These are phyloP conservation scores for Zygnema cylindricum DNA, from an alignment of 139 green algal genomes.

Conservation along the genomic window DNA sequence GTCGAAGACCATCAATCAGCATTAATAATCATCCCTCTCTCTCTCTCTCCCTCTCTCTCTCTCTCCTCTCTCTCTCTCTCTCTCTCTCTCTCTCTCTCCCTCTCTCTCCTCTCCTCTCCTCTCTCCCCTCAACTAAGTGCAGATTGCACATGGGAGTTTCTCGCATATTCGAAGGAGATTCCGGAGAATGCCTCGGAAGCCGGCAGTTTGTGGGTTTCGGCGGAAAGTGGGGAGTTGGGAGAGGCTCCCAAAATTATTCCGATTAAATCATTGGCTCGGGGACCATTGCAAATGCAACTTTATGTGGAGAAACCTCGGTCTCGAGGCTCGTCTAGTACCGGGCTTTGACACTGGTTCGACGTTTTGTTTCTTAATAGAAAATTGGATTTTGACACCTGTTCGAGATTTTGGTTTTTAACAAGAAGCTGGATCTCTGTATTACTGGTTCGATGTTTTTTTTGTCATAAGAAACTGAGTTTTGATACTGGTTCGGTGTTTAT, in stretches of 20 bases:
- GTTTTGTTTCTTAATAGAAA: no score
- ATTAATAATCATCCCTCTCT: background rate
- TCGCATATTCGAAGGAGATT: background rate
- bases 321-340: no score
- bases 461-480: no score
- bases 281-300: background rate
- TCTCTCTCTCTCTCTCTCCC: background rate
- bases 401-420: no score
- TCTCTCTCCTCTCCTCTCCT: conserved; percentile 12
- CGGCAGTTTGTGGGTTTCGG: background rate
- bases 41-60: background rate
- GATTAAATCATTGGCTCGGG: background rate
- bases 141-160: background rate
- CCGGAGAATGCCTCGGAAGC: background rate
- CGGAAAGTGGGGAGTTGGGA: background rate
- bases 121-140: background rate
- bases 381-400: no score
- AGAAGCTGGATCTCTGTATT: no score
- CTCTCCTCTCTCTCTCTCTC: background rate
- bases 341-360: no score
- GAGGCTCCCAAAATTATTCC: background rate
- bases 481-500: no score
- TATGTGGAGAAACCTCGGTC: background rate
- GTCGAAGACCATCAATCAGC: no score
- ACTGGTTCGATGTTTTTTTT: no score